Conservation (phyloP, 2,329 filamentous ascomycete genomes). For the Apiospora hydei region DNA sequence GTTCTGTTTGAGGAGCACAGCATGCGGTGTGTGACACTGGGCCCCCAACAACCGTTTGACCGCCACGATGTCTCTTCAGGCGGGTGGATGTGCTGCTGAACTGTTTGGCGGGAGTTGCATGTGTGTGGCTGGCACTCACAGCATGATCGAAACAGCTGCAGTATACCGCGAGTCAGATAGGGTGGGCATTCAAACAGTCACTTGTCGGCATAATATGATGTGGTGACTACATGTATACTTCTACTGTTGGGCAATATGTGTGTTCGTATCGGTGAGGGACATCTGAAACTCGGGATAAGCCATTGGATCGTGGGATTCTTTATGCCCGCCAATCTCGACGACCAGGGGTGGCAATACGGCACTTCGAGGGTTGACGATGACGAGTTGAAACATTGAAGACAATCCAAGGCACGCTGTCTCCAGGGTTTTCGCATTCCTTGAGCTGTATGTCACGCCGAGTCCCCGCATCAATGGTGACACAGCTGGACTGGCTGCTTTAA, state of each 20-base stretch:
- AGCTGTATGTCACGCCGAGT: conserved; percentile 1
- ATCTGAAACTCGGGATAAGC: background rate
- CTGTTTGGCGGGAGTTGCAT: background rate
- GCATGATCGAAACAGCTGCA: conserved; percentile 1
- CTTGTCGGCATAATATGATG: background rate
- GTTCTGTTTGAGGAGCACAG: background rate
- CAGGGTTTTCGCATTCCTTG: background rate
- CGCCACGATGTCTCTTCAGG: background rate
- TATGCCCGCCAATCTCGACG: background rate
- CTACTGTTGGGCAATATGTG: background rate
- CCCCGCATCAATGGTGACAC: conserved; percentile 3
- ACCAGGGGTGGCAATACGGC: background rate
- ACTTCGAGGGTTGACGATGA: background rate
- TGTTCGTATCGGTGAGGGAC: background rate
- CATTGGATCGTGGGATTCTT: background rate
- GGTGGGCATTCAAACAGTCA: background rate
- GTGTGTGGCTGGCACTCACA: background rate
- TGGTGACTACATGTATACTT: background rate
- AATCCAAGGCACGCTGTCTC: background rate
- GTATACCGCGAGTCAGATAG: background rate
- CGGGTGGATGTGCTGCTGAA: background rate
- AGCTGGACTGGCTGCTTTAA: background rate
- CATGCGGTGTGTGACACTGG: background rate
- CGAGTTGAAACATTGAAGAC: background rate
- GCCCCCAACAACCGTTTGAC: background rate